These are phyloP conservation scores for Termitomyces sp. DNA, from an alignment of 768 basidiomycete genomes.

Conservation along the genomic window DNA sequence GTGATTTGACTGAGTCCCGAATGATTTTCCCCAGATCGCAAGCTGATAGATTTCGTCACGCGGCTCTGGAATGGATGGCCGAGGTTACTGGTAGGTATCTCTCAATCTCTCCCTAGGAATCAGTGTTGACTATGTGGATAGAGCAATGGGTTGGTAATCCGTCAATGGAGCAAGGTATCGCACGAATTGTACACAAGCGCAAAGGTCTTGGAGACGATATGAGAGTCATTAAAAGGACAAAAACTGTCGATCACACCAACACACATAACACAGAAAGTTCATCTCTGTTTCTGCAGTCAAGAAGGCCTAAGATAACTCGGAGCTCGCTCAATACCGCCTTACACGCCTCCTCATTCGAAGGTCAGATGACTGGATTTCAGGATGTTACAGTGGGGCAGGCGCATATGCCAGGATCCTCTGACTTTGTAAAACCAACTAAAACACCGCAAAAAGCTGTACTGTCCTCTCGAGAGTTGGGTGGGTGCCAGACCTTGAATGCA, in stretches of 20 bases:
- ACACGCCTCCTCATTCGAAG: not conserved
- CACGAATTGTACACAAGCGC: not conserved
- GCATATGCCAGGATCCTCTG: not conserved
- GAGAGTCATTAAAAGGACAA: not conserved
- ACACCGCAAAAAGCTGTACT: not conserved
- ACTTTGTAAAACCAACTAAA: not conserved
- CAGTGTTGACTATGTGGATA: not conserved
- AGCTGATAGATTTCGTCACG: not conserved
- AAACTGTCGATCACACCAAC: not conserved
- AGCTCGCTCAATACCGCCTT: not conserved
- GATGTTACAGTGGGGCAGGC: not conserved
- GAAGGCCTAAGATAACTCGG: not conserved
- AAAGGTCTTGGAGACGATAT: not conserved
- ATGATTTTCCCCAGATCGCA: conserved; percentile 1
- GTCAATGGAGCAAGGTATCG: not conserved
- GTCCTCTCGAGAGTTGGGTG: not conserved
- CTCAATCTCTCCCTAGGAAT: not conserved
- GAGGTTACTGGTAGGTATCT: not conserved
- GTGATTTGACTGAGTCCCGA: not conserved
- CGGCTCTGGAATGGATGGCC: conserved; percentile 5
- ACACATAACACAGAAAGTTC: not conserved
- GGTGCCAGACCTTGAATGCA: not conserved
- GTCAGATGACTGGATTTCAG: not conserved
- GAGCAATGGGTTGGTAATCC: not conserved
- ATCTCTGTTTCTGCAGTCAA: not conserved